Conservation (phyloP, 1,284 basidiomycete genomes). For the Gomphus sp. region DNA sequence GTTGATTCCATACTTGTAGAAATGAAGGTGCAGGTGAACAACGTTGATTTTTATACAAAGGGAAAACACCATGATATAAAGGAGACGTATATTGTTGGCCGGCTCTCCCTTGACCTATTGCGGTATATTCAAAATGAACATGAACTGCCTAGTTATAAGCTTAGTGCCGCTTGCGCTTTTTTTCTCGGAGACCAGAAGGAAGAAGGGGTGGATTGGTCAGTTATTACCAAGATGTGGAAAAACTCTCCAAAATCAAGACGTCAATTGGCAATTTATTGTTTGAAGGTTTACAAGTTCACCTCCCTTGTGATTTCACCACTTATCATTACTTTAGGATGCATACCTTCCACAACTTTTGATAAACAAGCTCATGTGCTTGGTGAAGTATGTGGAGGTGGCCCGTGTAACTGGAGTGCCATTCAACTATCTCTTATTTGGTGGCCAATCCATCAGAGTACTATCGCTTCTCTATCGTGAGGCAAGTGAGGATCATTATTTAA, state of each 20-base stretch:
- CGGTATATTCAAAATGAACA: too few relatives aligned
- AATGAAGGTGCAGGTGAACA: constrained; percentile 76
- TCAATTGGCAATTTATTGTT: constrained; percentile 88
- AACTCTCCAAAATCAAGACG: constrained; percentile 85
- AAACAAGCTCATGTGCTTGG: constrained; percentile 95
- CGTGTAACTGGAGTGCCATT: constrained; percentile 97
- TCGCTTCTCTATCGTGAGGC: constrained; percentile 89
- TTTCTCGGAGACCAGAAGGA: constrained; percentile 90
- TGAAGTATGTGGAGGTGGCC: constrained; percentile 95
- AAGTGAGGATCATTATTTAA: constrained; percentile 42
- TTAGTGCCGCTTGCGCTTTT: constrained; percentile 30
- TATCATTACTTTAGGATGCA: constrained; percentile 40
- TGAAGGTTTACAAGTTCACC: constrained; percentile 55
- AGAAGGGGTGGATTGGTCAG: constrained; percentile 94
- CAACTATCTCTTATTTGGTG: constrained; percentile 84
- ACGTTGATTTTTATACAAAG: constrained; percentile 93
- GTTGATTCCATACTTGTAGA: constrained; percentile 21
- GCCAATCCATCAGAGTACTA: constrained; percentile 94
- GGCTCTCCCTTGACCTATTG: constrained; percentile 66
- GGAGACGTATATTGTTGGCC: constrained; percentile 50
- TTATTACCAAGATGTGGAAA: constrained; percentile 93
- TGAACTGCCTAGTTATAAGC: background rate
- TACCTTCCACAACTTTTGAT: constrained; percentile 90
- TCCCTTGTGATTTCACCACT: constrained; percentile 36
- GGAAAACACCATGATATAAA: constrained; percentile 75